Base-by-base conservation (phyloP, 495 filamentous ascomycete species). In the Tetracladium marchalianum region DNA sequence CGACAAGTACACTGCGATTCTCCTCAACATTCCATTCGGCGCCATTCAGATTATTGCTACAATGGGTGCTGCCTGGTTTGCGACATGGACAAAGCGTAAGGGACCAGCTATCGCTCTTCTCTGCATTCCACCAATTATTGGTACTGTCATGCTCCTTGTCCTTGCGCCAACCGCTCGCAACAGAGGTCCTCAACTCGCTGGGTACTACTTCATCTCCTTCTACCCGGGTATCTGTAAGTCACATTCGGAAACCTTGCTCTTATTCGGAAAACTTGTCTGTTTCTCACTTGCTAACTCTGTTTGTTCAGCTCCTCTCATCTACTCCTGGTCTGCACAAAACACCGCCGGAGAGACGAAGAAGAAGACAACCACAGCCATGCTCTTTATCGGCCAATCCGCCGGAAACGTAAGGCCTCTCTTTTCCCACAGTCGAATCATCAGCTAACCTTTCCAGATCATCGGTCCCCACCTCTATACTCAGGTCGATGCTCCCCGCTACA, bases 331-430 rank as follows among this genome's bases (percentile, higher is more conserved):
- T 1, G 71, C 74, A 0, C 75, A 68, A 49, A 82, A 82, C 54
- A 82, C 78, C 0, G 77, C 72, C 0, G 78, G 78, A 9, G 77
- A 82, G 47, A 80, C 78, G 5, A 82, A 82, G 62, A 71, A 73
- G 50, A 80, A 80, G 48, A 65, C 71, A 17, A 77, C 71, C 2
- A 80, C 76, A 11, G 75, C 64, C 42, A 66, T 79, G 10, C 55
- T 80, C 12, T 70, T 78, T 46, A 62, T 80, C 27, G 78, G 78
- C 7, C 72, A 76, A 43, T 75, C 70, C 44, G 70, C 70, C 41
- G 78, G 78, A 40, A 80, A 80, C 55, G 70, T 81, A 52, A 44
- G 74, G 53, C 8, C 74, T 44, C 60, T 76, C 0, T 81, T 71
- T 51, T 35, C 40, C 31, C 18, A 15, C 24, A 33, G 8, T 24